A percentile compares a stretch with the other conserved stretches of the same genome.
phyloP scores from a whole-genome alignment of 2,329 filamentous ascomycete species.

The Fusarium devonianum region DNA sequence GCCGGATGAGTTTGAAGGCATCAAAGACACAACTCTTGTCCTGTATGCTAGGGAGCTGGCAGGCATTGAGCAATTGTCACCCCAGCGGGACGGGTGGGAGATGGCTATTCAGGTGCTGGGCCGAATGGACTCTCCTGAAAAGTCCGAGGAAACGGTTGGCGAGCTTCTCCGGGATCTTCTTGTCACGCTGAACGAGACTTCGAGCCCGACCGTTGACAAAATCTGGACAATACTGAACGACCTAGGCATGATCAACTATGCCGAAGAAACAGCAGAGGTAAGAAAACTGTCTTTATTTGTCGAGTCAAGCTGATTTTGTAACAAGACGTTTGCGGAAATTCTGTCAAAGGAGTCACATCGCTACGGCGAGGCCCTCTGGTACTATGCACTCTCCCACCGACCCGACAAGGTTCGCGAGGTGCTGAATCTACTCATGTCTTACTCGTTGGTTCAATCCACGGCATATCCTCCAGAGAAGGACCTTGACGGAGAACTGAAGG shows the following conservation, averaged over 20 bases:
- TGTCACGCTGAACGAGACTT: slow-evolving; percentile 67
- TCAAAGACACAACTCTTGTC: slow-evolving; percentile 80
- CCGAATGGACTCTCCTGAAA: slow-evolving; percentile 75
- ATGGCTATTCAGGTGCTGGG: slow-evolving; percentile 83
- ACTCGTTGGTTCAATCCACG: slow-evolving; percentile 84
- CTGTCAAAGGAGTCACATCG: slow-evolving; percentile 75
- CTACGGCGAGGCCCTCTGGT: slow-evolving; percentile 87
- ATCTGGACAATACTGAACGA: slow-evolving; percentile 80
- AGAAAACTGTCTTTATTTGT: slow-evolving; percentile 35
- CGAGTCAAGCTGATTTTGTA: slow-evolving; percentile 36
- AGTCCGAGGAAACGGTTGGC: slow-evolving; percentile 76
- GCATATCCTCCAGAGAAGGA: slow-evolving; percentile 76
- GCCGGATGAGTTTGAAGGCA: slow-evolving; percentile 67
- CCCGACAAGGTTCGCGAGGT: slow-evolving; percentile 82
- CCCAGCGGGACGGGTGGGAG: slow-evolving; percentile 80
- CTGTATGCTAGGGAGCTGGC: slow-evolving; percentile 76
- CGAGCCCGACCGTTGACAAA: slow-evolving; percentile 77
- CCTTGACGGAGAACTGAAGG: slow-evolving; percentile 75
- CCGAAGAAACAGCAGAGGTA: slow-evolving; percentile 84
- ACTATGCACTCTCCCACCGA: slow-evolving; percentile 86
- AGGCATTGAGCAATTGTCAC: slow-evolving; percentile 58
- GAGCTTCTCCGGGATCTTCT: slow-evolving; percentile 74
- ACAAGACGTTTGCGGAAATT: slow-evolving; percentile 83
- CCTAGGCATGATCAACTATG: slow-evolving; percentile 79
- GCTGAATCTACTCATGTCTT: slow-evolving; percentile 84